A percentile compares a stretch with the other conserved stretches of the same genome.
These are phyloP conservation scores for Collybia sordida DNA, from an alignment of 768 basidiomycete genomes.

Conservation along the genomic window DNA sequence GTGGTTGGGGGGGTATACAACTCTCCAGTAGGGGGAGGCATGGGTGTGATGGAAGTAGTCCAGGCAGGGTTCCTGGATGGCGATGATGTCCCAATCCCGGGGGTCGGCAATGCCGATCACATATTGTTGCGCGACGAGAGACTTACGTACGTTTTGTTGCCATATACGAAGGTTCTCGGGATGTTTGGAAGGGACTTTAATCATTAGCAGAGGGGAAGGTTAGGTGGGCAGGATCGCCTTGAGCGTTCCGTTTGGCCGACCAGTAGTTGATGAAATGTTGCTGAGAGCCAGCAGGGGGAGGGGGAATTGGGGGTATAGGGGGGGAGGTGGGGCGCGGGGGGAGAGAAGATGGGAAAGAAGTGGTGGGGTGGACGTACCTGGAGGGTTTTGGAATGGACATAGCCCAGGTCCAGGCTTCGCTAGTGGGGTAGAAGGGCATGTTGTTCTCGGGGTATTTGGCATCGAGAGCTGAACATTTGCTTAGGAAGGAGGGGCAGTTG, in stretches of 20 bases:
- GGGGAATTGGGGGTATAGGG: background rate
- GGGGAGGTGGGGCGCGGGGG: background rate
- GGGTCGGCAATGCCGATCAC: constrained; percentile 9
- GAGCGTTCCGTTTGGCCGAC: no score
- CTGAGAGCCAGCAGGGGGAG: no score
- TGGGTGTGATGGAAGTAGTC: constrained; percentile 12
- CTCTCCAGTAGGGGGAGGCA: background rate
- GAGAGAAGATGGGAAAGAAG: no score
- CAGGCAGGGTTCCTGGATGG: constrained; percentile 29
- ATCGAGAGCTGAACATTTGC: background rate
- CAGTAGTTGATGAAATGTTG: no score
- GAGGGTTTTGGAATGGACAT: background rate
- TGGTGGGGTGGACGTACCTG: no score
- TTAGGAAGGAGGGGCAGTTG: background rate
- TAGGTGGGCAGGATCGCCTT: no score
- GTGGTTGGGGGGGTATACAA: background rate
- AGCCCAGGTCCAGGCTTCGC: constrained; percentile 3
- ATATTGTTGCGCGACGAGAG: constrained; percentile 10
- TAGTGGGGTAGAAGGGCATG: constrained; percentile 9
- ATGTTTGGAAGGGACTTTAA: no score
- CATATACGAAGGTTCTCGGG: constrained; percentile 17
- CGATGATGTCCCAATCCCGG: constrained; percentile 20
- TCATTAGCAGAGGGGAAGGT: no score
- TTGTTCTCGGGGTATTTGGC: constrained; percentile 4
- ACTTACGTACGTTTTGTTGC: constrained; percentile 26